Base-by-base conservation (phyloP, 2,329 filamentous ascomycete genomes). In the Clarireedia monteithiana region DNA sequence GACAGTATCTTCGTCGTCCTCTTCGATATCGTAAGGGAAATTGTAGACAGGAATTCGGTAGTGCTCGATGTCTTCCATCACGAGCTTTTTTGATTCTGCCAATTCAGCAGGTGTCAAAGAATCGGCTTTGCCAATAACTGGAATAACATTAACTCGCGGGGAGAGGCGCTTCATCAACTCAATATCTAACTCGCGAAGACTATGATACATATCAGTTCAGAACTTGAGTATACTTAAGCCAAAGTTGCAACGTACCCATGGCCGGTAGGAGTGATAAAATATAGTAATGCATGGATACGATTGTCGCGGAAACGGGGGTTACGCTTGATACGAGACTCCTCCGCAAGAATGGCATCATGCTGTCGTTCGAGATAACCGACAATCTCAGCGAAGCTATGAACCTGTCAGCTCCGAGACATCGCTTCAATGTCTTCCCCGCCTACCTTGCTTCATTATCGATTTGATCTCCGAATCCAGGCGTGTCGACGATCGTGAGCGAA, bases 251-350 rank as follows among this genome's bases (percentile, higher is more conserved):
- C 83, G 69, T 79, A 91, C 88, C 88, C 91, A 73, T 96, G 91
- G 68, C 94, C 94, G 60, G 94, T 99, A 48, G 94, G 94, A 63
- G 94, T 95, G 80, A 99, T 97, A 75, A 99, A 99, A 82, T 99
- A 99, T 68, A 99, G 86, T 73, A 99, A 85, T 65, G 91, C 94
- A 71, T 99, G 94, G 49, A 99, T 90, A 78, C 94, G 89, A 79
- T 99, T 97, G 78, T 99, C 94, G 71, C 94, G 87, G 87, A 99
- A 99, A 70, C 94, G 86, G 67, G 94, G 94, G 80, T 99, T 99
- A 91, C 94, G 94, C 89, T 99, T 99, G 82, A 99, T 99, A 80
- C 94, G 90, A 69, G 94, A 97, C 79, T 99, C 94, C 78, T 97
- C 92, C 61, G 94, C 92, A 67, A 99, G 83, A 80, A 99, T 97